phyloP scores from a whole-genome alignment of 495 filamentous ascomycete species.

The Tuber borchii region DNA sequence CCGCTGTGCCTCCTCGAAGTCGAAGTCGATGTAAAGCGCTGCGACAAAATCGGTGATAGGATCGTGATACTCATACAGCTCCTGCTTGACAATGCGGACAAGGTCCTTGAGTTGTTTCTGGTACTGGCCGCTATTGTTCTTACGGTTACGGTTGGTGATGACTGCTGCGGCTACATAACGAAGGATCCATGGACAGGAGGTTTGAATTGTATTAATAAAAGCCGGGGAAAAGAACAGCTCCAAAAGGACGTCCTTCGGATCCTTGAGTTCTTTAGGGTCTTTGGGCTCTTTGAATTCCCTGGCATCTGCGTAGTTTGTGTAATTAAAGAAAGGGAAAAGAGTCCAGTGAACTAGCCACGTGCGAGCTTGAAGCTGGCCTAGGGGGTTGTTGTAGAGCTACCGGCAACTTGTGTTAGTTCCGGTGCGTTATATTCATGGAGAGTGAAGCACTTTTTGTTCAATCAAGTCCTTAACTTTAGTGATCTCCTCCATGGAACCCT shows the following conservation, averaged over 20 bases:
- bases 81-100: constrained; percentile 87
- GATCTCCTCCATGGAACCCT: constrained; percentile 90
- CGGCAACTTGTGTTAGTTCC: constrained; percentile 43
- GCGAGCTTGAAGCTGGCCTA: constrained; percentile 87
- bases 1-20: constrained; percentile 95
- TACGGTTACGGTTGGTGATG: constrained; percentile 84
- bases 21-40: constrained; percentile 93
- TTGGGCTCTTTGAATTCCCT: constrained; percentile 43
- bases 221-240: constrained; percentile 92
- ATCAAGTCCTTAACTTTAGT: constrained; percentile 88
- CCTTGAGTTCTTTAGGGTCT: neutral
- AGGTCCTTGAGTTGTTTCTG: constrained; percentile 98
- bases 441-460: constrained; percentile 50
- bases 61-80: constrained; percentile 94
- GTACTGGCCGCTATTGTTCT: constrained; percentile 74
- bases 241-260: constrained; percentile 62
- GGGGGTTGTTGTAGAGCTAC: constrained; percentile 84
- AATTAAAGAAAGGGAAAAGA: constrained; percentile 98
- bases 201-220: constrained; percentile 99
- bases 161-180: constrained; percentile 92
- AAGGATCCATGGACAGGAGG: constrained; percentile 91
- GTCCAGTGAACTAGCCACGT: constrained; percentile 98
- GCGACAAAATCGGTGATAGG: constrained; percentile 94
- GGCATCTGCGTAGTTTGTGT: constrained; percentile 77
- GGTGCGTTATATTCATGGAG: neutral